phyloP scores from a whole-genome alignment of 2,329 filamentous ascomycete species.

The Ophiostoma angusticollis region DNA sequence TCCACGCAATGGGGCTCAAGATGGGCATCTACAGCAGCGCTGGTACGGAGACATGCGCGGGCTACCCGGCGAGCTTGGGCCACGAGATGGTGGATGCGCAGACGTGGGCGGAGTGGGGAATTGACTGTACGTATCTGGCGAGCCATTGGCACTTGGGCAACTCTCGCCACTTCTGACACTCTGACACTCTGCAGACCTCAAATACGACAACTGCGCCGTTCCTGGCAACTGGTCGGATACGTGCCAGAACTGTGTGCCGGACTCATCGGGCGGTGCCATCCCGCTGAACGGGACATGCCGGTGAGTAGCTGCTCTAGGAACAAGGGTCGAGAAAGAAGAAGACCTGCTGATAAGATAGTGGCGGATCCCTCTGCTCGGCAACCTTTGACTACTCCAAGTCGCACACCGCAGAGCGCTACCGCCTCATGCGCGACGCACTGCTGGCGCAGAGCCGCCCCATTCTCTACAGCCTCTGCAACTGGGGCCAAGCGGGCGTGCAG shows the following conservation, averaged over 20 bases:
- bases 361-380: constrained; percentile 16
- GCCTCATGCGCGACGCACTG: constrained; percentile 31
- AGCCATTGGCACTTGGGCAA: too few species aligned
- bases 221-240: constrained; percentile 7
- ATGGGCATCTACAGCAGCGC: constrained; percentile 51
- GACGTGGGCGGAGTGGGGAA: constrained; percentile 44
- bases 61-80: constrained; percentile 43
- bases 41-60: constrained; percentile 35
- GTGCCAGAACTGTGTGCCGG: constrained; percentile 4
- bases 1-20: constrained; percentile 46
- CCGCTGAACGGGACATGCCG: background rate
- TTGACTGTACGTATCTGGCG: too few species aligned
- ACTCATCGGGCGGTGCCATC: constrained; percentile 4
- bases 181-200: constrained; percentile 31
- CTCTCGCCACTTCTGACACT: too few species aligned
- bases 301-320: too few species aligned
- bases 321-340: too few species aligned
- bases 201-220: constrained; percentile 42
- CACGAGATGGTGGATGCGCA: constrained; percentile 45
- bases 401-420: constrained; percentile 29
- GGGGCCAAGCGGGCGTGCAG: constrained; percentile 30
- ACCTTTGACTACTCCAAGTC: constrained; percentile 34
- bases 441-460: constrained; percentile 26
- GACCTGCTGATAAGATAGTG: background rate
- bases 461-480: constrained; percentile 33